These are phyloP conservation scores for Pouteria glomerata DNA, from an alignment of 148 eudicot species.

Conservation along the genomic window DNA sequence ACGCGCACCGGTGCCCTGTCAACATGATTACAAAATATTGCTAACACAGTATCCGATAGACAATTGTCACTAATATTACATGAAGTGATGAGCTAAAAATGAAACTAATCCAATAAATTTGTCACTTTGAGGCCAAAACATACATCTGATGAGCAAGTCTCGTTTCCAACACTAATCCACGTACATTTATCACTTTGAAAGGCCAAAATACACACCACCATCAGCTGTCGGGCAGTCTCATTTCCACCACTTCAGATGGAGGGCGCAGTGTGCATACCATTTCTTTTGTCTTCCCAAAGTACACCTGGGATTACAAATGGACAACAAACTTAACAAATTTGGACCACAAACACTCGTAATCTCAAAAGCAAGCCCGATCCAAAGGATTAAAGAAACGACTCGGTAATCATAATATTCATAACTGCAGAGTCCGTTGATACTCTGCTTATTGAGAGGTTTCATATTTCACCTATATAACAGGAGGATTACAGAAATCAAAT, in stretches of 20 bases:
- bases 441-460: background rate
- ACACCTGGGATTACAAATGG: slow-evolving; percentile 52
- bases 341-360: background rate
- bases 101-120: too few species aligned
- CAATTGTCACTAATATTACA: too few species aligned
- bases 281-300: slow-evolving; percentile 97
- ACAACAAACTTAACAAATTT: background rate
- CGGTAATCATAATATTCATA: background rate
- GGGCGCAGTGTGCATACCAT: slow-evolving; percentile 96
- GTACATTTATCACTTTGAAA: too few species aligned
- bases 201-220: background rate
- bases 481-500: background rate
- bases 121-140: too few species aligned
- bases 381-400: background rate
- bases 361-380: background rate
- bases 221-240: slow-evolving; percentile 63
- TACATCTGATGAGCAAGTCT: too few species aligned
- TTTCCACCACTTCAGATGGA: slow-evolving; percentile 63
- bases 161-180: too few species aligned
- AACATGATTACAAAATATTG: too few species aligned
- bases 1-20: too few species aligned
- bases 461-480: background rate
- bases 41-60: too few species aligned
- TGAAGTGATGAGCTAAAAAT: too few species aligned
- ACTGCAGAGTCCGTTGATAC: background rate